Evolutionary conservation across 2,329 filamentous ascomycete species (phyloP).

Genomic region (Tolypocladium pustulatum): DNA sequence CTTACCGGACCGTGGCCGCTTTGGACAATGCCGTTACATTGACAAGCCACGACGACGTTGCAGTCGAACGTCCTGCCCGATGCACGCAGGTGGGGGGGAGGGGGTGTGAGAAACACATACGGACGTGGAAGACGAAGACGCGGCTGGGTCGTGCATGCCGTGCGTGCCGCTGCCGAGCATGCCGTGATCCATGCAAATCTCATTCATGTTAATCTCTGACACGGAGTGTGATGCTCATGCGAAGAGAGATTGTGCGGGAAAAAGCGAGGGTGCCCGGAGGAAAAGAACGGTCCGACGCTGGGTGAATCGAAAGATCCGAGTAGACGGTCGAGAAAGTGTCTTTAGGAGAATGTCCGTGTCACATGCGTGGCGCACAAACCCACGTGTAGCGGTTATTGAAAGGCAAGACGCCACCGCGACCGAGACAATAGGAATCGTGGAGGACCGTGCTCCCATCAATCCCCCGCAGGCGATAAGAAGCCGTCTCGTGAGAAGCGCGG

Average conservation of each 20-base stretch:
- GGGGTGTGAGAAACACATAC: neutral
- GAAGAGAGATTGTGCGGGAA: neutral
- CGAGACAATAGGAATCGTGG: neutral
- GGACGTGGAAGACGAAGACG: neutral
- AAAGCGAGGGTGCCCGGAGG: neutral
- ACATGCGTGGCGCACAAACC: neutral
- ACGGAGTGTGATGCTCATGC: neutral
- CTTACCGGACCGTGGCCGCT: neutral
- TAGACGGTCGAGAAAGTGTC: no score
- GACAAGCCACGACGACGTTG: neutral
- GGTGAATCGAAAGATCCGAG: neutral
- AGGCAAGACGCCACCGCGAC: neutral
- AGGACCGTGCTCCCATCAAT: no score
- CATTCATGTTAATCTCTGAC: neutral
- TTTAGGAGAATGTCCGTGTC: neutral
- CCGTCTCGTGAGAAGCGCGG: no score
- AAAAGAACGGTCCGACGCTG: neutral
- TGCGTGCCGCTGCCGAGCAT: neutral
- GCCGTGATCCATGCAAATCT: neutral
- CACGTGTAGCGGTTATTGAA: neutral
- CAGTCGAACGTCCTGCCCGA: neutral
- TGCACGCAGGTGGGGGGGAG: neutral
- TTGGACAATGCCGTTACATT: neutral
- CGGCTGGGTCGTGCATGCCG: neutral
- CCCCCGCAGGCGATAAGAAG: no score